Conservation (phyloP, 352 stramenopile species). For the Pelagophyceae sp. region DNA sequence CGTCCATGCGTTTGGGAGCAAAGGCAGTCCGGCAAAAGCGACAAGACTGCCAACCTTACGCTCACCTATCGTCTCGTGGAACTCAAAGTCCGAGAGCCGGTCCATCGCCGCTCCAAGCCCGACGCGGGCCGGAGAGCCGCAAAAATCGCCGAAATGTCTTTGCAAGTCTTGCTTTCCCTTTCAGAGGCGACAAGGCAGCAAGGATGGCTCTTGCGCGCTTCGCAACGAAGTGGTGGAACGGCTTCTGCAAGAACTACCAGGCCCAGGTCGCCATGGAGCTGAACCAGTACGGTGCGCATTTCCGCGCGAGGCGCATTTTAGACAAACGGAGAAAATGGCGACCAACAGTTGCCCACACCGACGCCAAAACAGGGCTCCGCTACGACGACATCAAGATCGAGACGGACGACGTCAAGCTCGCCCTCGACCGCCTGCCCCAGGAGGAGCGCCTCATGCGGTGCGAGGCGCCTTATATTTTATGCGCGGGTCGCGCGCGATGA, state of each 20-base stretch:
- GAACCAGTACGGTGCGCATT: neutral
- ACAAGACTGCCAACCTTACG: no score
- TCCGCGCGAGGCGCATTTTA: no score
- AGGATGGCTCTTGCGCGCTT: neutral
- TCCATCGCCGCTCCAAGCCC: no score
- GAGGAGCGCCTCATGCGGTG: neutral
- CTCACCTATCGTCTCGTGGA: neutral
- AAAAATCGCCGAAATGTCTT: no score
- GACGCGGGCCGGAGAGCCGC: no score
- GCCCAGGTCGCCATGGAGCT: neutral
- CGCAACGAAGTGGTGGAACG: neutral
- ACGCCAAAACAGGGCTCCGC: neutral
- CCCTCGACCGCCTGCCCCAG: neutral
- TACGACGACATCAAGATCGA: conserved; percentile 18
- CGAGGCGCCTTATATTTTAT: no score
- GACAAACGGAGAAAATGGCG: no score
- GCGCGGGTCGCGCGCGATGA: neutral
- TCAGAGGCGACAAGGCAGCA: no score
- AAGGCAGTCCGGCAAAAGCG: no score
- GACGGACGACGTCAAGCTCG: neutral
- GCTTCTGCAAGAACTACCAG: neutral
- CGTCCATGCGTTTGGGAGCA: no score
- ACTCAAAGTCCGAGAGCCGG: neutral
- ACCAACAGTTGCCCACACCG: neutral
- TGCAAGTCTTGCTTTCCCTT: no score